Conservation (phyloP, 148 eudicot genomes). For the Talinum fruticosum region DNA sequence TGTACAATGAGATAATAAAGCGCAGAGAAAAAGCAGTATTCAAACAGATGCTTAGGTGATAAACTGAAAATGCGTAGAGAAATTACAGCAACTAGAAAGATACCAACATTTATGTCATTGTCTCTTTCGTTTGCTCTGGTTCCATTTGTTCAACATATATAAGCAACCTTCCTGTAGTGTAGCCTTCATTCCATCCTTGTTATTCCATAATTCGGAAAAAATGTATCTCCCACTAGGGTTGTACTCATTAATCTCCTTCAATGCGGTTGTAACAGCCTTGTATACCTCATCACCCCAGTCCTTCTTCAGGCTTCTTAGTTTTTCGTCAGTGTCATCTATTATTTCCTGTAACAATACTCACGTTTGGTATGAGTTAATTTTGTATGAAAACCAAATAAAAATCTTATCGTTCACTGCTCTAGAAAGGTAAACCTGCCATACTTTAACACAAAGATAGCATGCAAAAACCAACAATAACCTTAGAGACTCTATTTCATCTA, state of each 20-base stretch:
- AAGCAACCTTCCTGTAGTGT: conserved; percentile 48
- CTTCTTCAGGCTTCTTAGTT: conserved; percentile 35
- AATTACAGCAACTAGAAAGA: neutral
- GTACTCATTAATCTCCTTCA: conserved; percentile 56
- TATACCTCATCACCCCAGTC: conserved; percentile 48
- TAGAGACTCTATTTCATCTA: no score
- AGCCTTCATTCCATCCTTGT: conserved; percentile 42
- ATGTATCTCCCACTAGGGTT: conserved; percentile 59
- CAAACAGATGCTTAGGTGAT: neutral
- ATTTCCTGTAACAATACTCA: conserved; percentile 37
- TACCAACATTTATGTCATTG: conserved; percentile 24
- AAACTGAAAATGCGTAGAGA: neutral
- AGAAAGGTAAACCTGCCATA: neutral
- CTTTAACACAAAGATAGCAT: neutral
- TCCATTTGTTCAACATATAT: conserved; percentile 37
- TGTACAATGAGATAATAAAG: neutral
- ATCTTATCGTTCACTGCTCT: neutral
- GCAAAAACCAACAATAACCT: neutral
- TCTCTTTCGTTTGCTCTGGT: conserved; percentile 34
- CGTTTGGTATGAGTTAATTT: neutral
- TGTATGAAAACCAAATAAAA: neutral
- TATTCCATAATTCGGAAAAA: conserved; percentile 49
- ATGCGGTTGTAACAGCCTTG: conserved; percentile 40
- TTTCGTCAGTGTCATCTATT: conserved; percentile 38
- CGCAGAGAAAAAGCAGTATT: no score